Conservation (phyloP, 31 red algal genomes). For the Asparagopsis taxiformis region DNA sequence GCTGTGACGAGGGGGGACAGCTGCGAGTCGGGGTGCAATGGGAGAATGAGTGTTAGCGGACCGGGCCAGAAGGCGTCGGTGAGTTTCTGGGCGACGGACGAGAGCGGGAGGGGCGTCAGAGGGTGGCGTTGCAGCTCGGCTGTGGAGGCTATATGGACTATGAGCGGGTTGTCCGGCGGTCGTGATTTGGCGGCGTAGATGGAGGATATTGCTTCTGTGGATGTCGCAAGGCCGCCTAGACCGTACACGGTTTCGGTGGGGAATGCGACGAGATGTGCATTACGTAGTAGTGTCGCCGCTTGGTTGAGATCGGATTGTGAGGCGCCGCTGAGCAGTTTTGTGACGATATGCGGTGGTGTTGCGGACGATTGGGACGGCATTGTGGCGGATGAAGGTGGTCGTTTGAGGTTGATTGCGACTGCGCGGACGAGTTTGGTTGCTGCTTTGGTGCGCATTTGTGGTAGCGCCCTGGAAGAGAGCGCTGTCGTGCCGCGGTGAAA, state of each 20-base stretch:
- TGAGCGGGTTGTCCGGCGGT: constrained; percentile 85
- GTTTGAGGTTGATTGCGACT: too few species aligned
- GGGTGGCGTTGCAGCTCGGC: constrained; percentile 5
- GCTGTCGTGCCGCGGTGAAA: too few species aligned
- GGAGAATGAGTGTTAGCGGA: constrained; percentile 87
- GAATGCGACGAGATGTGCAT: constrained; percentile 74
- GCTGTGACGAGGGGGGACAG: constrained; percentile 51
- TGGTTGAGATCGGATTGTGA: constrained; percentile 56
- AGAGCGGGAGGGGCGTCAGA: constrained; percentile 38
- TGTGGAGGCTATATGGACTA: constrained; percentile 67
- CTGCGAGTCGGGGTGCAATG: neutral
- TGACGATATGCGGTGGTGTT: too few species aligned
- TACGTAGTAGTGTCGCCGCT: constrained; percentile 55
- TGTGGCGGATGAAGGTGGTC: too few species aligned
- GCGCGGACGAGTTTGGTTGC: too few species aligned
- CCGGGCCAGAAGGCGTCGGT: constrained; percentile 86
- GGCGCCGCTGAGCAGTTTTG: constrained; percentile 29
- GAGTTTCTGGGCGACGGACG: constrained; percentile 36
- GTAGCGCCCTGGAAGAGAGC: too few species aligned
- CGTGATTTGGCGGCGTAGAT: constrained; percentile 79
- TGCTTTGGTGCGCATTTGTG: too few species aligned
- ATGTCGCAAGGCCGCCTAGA: constrained; percentile 75
- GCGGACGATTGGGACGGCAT: too few species aligned
- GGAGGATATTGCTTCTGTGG: constrained; percentile 33
- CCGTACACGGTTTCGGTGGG: constrained; percentile 98